phyloP scores from a whole-genome alignment of 768 basidiomycete genomes.

The Paxillus involutus region DNA sequence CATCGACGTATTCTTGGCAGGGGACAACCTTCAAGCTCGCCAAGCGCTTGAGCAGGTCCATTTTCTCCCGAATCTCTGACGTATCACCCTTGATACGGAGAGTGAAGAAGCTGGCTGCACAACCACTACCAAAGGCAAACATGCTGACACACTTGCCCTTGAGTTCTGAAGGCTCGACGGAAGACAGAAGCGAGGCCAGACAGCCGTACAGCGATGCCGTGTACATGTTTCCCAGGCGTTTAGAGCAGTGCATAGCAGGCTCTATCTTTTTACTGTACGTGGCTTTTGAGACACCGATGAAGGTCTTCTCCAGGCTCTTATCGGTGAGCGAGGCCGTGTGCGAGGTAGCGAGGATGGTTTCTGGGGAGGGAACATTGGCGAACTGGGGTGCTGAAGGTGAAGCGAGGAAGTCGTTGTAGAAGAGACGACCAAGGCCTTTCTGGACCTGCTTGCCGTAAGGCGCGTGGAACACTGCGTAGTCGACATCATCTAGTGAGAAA shows the following conservation, averaged over 20 bases:
- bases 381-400: slow-evolving; percentile 70
- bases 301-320: slow-evolving; percentile 94
- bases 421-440: slow-evolving; percentile 91
- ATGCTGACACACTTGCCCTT: slow-evolving; percentile 84
- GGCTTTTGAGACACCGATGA: slow-evolving; percentile 75
- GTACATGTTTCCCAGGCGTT: slow-evolving; percentile 97
- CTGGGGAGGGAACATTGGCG: slow-evolving; percentile 68
- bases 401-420: slow-evolving; percentile 90
- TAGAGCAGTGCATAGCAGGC: slow-evolving; percentile 83
- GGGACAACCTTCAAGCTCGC: slow-evolving; percentile 87
- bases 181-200: slow-evolving; percentile 81
- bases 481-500: slow-evolving; percentile 81
- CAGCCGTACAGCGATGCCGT: slow-evolving; percentile 95
- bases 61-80: slow-evolving; percentile 71
- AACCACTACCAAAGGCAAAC: slow-evolving; percentile 97
- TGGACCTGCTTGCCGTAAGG: slow-evolving; percentile 99
- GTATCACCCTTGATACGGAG: slow-evolving; percentile 88
- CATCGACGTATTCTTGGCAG: slow-evolving; percentile 88
- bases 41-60: slow-evolving; percentile 79
- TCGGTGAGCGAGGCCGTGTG: slow-evolving; percentile 82
- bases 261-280: slow-evolving; percentile 75
- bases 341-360: slow-evolving; percentile 63
- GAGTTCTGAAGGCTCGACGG: slow-evolving; percentile 67
- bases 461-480: slow-evolving; percentile 95
- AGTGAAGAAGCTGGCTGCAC: slow-evolving; percentile 93